A percentile compares a stretch with the other conserved stretches of the same genome.
phyloP scores from a whole-genome alignment of 2,329 filamentous ascomycete genomes.

The Curvularia eragrostidis region DNA sequence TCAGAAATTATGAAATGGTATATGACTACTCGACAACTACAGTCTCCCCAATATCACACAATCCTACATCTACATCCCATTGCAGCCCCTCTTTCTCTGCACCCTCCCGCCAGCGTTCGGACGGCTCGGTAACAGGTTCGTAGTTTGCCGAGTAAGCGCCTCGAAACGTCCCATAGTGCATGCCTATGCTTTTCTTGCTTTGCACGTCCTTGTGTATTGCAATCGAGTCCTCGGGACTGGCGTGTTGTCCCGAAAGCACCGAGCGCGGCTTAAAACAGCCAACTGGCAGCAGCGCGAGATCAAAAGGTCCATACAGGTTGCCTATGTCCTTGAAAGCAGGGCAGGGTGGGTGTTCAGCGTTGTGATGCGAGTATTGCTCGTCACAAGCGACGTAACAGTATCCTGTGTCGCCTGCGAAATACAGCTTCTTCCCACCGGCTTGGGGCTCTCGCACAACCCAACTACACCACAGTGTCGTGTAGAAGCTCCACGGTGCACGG shows the following conservation, averaged over 20 bases:
- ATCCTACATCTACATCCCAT: conserved; percentile 47
- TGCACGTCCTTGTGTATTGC: conserved; percentile 57
- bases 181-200: conserved; percentile 58
- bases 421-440: conserved; percentile 47
- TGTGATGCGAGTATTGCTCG: conserved; percentile 38
- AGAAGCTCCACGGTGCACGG: conserved; percentile 50
- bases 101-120: conserved; percentile 53
- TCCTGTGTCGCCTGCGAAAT: conserved; percentile 60
- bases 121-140: conserved; percentile 59
- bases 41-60: conserved; percentile 58
- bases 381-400: conserved; percentile 51
- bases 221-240: conserved; percentile 57
- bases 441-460: conserved; percentile 51
- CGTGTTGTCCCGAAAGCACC: conserved; percentile 56
- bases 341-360: conserved; percentile 51
- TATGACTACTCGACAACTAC: conserved; percentile 44
- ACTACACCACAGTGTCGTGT: conserved; percentile 57
- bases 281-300: conserved; percentile 58
- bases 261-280: conserved; percentile 56
- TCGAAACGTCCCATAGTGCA: conserved; percentile 60
- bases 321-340: conserved; percentile 59
- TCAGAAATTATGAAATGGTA: background rate
- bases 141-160: conserved; percentile 55
- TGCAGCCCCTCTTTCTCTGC: conserved; percentile 53
- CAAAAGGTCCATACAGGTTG: conserved; percentile 55